Conservation (phyloP, 805 yeast species). For the Lipomyces sp. region DNA sequence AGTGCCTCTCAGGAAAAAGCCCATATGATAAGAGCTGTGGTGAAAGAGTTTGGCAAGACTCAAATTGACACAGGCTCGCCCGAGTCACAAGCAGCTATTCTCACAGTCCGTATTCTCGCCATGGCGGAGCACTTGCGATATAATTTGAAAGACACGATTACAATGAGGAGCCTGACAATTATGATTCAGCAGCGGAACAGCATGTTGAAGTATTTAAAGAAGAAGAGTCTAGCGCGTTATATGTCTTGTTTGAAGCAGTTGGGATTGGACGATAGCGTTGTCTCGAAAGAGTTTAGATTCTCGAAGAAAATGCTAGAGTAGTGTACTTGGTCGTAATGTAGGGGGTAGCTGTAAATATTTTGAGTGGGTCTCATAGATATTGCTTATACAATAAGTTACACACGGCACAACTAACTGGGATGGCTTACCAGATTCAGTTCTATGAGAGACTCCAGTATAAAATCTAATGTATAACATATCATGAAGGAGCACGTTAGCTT, state of each 20-base stretch:
- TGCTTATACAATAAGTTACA: not conserved
- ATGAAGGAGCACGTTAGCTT: not conserved
- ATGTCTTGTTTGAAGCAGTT: conserved; percentile 84
- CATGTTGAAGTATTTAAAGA: conserved; percentile 78
- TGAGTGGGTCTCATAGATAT: not conserved
- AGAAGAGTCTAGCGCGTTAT: conserved; percentile 78
- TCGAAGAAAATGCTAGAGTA: conserved; percentile 20
- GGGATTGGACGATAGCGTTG: conserved; percentile 81
- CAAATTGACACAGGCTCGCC: conserved; percentile 94
- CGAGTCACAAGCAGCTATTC: conserved; percentile 93
- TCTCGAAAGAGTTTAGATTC: conserved; percentile 67
- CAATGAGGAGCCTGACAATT: conserved; percentile 74
- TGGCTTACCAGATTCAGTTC: not conserved
- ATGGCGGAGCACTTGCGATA: conserved; percentile 73
- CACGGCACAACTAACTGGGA: not conserved
- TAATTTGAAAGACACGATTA: conserved; percentile 72
- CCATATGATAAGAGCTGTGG: conserved; percentile 66
- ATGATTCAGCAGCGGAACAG: conserved; percentile 88
- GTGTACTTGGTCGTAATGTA: conserved; percentile 40
- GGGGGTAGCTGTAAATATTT: conserved; percentile 65
- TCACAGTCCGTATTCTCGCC: conserved; percentile 79
- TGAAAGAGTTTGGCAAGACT: conserved; percentile 76
- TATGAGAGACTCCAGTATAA: not conserved
- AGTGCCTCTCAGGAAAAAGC: conserved; percentile 60
- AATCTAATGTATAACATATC: not conserved